phyloP scores from a whole-genome alignment of 2,329 filamentous ascomycete genomes.

The Pleomassaria siparia region DNA sequence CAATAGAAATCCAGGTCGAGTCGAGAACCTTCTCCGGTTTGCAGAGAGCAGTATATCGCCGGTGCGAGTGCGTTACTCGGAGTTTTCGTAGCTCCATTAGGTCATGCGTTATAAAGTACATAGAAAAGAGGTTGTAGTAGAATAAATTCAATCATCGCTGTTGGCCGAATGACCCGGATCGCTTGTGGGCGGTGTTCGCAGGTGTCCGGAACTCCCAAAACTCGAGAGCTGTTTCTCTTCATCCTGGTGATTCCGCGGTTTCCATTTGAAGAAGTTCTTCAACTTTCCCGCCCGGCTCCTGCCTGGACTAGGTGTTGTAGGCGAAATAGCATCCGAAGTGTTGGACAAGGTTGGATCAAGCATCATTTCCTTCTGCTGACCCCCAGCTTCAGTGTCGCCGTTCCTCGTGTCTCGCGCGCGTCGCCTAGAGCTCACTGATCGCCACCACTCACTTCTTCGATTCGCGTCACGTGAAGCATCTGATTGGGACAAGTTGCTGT shows the following conservation, averaged over 20 bases:
- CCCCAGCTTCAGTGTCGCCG: conserved; percentile 26
- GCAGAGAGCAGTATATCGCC: not conserved
- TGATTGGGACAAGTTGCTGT: conserved; percentile 31
- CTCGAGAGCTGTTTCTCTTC: conserved; percentile 38
- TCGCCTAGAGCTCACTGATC: conserved; percentile 34
- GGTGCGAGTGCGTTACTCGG: not conserved
- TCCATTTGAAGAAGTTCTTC: conserved; percentile 41
- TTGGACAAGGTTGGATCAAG: conserved; percentile 27
- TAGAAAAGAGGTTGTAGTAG: not conserved
- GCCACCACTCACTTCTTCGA: conserved; percentile 35
- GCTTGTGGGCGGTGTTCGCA: conserved; percentile 37
- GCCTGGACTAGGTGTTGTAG: conserved; percentile 26
- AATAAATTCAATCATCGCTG: conserved; percentile 37
- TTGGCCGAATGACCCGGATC: conserved; percentile 37
- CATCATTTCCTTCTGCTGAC: conserved; percentile 27
- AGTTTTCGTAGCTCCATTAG: conserved; percentile 2
- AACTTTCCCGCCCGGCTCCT: conserved; percentile 35
- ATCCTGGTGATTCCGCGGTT: conserved; percentile 29
- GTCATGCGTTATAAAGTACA: not conserved
- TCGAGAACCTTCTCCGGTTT: not conserved
- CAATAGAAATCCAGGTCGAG: not conserved
- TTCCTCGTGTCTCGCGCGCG: conserved; percentile 33
- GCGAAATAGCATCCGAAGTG: conserved; percentile 23
- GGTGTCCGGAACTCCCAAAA: conserved; percentile 38
- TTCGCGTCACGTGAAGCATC: conserved; percentile 34